Conservation (phyloP, 129 eudicot genomes). For the Ambrosia artemisiifolia region DNA sequence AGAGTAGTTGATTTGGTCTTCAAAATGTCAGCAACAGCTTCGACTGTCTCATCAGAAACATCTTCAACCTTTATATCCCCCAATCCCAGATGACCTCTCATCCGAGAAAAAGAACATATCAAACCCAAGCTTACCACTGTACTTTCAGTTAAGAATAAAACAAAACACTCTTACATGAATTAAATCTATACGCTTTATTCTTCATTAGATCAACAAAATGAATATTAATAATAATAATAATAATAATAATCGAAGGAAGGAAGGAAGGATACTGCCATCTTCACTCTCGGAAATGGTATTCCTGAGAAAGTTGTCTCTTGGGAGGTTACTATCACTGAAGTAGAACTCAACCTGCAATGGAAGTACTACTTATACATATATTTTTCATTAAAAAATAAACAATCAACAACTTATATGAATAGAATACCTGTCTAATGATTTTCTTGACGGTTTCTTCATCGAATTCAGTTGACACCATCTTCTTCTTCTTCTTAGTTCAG, state of each 20-base stretch:
- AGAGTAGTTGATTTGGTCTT: slow-evolving; percentile 56
- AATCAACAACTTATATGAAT: too few relatives aligned
- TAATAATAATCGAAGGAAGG: too few relatives aligned
- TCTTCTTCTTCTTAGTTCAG: too few relatives aligned
- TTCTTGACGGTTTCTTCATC: slow-evolving; percentile 83
- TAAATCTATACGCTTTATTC: background rate
- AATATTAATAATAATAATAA: too few relatives aligned
- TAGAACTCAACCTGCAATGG: slow-evolving; percentile 84
- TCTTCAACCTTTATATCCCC: slow-evolving; percentile 77
- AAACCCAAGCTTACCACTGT: slow-evolving; percentile 87
- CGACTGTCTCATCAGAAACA: slow-evolving; percentile 64
- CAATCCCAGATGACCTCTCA: slow-evolving; percentile 72
- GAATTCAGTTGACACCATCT: slow-evolving; percentile 44
- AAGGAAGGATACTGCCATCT: slow-evolving; percentile 77
- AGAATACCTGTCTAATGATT: slow-evolving; percentile 75
- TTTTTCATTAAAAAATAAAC: too few relatives aligned
- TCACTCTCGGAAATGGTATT: slow-evolving; percentile 56
- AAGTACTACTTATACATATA: too few relatives aligned
- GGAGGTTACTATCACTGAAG: slow-evolving; percentile 93
- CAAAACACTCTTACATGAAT: background rate
- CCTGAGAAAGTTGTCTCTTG: slow-evolving; percentile 65
- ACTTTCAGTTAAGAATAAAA: slow-evolving; percentile 43
- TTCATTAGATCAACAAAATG: too few relatives aligned
- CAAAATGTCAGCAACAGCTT: slow-evolving; percentile 74
- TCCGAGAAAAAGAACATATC: slow-evolving; percentile 86